A percentile compares a stretch with the other conserved stretches of the same genome.
Evolutionary conservation across 2,329 filamentous ascomycete genomes (phyloP).

Genomic region (Arthrocladium fulminans): DNA sequence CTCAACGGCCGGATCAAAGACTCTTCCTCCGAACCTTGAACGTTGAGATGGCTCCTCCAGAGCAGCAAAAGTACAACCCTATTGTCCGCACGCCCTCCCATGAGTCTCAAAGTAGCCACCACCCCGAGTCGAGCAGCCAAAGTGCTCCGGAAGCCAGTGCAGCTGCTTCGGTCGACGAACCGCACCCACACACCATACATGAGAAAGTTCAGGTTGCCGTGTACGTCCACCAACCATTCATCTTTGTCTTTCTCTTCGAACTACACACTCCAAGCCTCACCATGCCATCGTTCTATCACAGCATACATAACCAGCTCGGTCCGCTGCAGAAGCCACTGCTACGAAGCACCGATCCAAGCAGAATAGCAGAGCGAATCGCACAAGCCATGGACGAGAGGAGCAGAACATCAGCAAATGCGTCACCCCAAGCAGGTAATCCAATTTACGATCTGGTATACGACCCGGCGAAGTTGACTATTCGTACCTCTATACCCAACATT

Average conservation of each 20-base stretch:
- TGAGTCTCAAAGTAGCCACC: conserved; percentile 3
- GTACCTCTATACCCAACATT: conserved; percentile 56
- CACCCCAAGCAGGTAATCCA: conserved; percentile 27
- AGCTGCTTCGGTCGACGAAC: conserved; percentile 17
- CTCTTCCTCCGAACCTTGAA: conserved; percentile 31
- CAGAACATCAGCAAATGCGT: conserved; percentile 17
- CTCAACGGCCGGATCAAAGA: conserved; percentile 15
- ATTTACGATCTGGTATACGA: conserved; percentile 56
- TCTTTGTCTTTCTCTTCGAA: conserved; percentile 43
- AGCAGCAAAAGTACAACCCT: background rate
- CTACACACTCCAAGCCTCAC: conserved; percentile 33
- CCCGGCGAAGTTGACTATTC: conserved; percentile 48
- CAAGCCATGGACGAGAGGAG: conserved; percentile 14
- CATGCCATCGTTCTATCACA: conserved; percentile 38
- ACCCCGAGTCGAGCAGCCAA: background rate
- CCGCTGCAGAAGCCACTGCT: conserved; percentile 40
- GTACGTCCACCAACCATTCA: conserved; percentile 39
- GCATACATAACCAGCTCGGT: conserved; percentile 41
- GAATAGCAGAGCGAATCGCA: conserved; percentile 31
- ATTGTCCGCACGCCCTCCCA: background rate
- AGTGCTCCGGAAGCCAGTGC: conserved; percentile 11
- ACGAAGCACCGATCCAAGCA: conserved; percentile 38
- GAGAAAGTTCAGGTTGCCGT: conserved; percentile 21
- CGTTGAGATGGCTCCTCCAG: conserved; percentile 24
- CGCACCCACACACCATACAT: conserved; percentile 14